phyloP scores from a whole-genome alignment of 2,329 filamentous ascomycete genomes.

The Myriangium duriaei region DNA sequence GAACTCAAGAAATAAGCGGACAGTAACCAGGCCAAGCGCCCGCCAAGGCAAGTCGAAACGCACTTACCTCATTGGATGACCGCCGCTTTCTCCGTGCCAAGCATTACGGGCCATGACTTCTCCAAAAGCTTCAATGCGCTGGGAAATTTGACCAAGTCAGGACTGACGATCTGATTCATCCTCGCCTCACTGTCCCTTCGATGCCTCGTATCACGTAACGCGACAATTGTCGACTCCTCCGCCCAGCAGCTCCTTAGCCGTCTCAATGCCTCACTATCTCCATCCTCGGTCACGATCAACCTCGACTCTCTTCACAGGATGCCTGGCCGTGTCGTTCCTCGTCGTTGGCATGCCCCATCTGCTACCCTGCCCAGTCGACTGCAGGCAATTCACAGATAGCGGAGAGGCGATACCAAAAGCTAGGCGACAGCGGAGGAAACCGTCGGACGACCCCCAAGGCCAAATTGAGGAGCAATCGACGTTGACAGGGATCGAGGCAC shows the following conservation, averaged over 20 bases:
- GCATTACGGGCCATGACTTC: too few species aligned
- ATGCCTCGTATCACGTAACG: too few species aligned
- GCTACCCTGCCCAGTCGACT: conserved; percentile 74
- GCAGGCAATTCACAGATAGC: conserved; percentile 64
- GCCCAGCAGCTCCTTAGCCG: not conserved
- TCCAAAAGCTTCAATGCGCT: not conserved
- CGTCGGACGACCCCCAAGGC: conserved; percentile 7
- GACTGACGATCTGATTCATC: not conserved
- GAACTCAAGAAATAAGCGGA: not conserved
- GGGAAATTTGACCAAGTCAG: not conserved
- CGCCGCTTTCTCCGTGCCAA: too few species aligned
- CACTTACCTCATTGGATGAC: too few species aligned
- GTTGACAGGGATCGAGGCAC: conserved; percentile 5
- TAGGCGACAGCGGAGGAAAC: conserved; percentile 20
- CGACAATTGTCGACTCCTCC: not conserved
- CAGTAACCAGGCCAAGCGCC: not conserved
- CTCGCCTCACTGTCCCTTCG: too few species aligned
- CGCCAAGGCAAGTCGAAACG: not conserved
- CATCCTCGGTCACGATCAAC: conserved; percentile 91
- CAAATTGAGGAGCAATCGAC: conserved; percentile 1
- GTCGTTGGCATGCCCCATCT: conserved; percentile 85
- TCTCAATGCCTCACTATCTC: conserved; percentile 65
- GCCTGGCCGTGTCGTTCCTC: conserved; percentile 75
- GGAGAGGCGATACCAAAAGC: conserved; percentile 34
- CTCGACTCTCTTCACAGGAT: conserved; percentile 88